phyloP scores from a whole-genome alignment of 2,329 filamentous ascomycete species.

The Zymoseptoria pseudotritici region DNA sequence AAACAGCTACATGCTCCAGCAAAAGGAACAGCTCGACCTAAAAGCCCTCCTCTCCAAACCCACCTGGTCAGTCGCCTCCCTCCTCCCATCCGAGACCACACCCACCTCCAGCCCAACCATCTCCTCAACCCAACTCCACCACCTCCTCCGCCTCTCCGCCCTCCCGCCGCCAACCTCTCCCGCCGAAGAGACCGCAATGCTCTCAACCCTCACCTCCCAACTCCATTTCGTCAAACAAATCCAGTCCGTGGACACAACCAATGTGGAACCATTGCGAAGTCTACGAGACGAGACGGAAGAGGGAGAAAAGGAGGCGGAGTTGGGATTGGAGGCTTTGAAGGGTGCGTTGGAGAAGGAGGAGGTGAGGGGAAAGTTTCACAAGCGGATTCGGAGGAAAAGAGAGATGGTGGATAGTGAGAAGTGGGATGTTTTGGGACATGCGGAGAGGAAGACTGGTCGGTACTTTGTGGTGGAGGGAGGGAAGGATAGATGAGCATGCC shows the following conservation, averaged over 20 bases:
- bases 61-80: slow-evolving; percentile 74
- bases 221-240: slow-evolving; percentile 86
- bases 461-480: slow-evolving; percentile 71
- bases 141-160: slow-evolving; percentile 82
- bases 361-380: slow-evolving; percentile 47
- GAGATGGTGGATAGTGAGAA: slow-evolving; percentile 39
- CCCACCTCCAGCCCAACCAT: slow-evolving; percentile 37
- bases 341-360: slow-evolving; percentile 55
- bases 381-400: slow-evolving; percentile 41
- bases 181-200: slow-evolving; percentile 61
- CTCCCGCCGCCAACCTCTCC: slow-evolving; percentile 62
- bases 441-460: slow-evolving; percentile 58
- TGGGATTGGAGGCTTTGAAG: slow-evolving; percentile 52
- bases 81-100: slow-evolving; percentile 48
- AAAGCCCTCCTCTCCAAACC: slow-evolving; percentile 54
- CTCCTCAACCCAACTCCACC: slow-evolving; percentile 62
- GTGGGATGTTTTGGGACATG: slow-evolving; percentile 64
- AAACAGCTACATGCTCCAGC: not conserved
- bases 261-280: slow-evolving; percentile 64
- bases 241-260: slow-evolving; percentile 67
- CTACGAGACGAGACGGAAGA: slow-evolving; percentile 70
- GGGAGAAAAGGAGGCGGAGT: slow-evolving; percentile 49
- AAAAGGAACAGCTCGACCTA: slow-evolving; percentile 21
- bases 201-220: slow-evolving; percentile 69
- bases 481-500: slow-evolving; percentile 26